Conservation (phyloP, 169 alveolate genomes). For the Eimeria maxima region DNA sequence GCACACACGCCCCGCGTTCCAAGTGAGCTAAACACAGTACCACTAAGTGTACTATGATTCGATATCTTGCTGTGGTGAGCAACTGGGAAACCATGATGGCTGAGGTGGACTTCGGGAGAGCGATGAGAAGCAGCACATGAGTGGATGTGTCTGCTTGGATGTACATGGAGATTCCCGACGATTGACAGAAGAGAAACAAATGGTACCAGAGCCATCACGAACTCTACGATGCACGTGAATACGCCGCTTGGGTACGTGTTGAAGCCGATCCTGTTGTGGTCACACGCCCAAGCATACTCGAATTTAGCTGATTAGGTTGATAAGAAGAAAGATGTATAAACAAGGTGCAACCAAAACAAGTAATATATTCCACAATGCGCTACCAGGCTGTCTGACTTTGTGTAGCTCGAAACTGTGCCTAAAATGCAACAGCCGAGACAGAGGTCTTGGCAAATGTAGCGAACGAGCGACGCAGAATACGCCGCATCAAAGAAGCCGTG, state of each 20-base stretch:
- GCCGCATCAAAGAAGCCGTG: slow-evolving; percentile 52
- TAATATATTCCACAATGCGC: neutral
- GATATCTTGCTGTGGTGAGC: neutral
- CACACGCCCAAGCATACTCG: neutral
- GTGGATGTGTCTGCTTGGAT: neutral
- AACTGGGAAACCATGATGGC: neutral
- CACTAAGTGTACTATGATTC: neutral
- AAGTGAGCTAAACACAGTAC: neutral
- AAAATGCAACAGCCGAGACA: slow-evolving; percentile 78
- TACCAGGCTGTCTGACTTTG: slow-evolving; percentile 60
- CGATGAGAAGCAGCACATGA: neutral
- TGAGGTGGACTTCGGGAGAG: neutral
- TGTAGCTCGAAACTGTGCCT: slow-evolving; percentile 78
- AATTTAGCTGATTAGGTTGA: neutral
- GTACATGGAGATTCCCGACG: slow-evolving; percentile 74
- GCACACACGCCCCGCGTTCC: neutral
- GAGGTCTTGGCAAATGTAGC: slow-evolving; percentile 52
- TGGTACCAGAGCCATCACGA: slow-evolving; percentile 57
- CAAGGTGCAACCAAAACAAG: neutral
- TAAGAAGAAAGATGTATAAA: neutral
- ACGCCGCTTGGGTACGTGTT: slow-evolving; percentile 71
- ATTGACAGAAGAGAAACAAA: slow-evolving; percentile 72
- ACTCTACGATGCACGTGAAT: slow-evolving; percentile 69
- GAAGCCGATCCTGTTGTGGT: slow-evolving; percentile 74
- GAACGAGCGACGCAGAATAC: slow-evolving; percentile 46